Base-by-base conservation (phyloP, 2,329 filamentous ascomycete genomes). In the Myriangium duriaei region DNA sequence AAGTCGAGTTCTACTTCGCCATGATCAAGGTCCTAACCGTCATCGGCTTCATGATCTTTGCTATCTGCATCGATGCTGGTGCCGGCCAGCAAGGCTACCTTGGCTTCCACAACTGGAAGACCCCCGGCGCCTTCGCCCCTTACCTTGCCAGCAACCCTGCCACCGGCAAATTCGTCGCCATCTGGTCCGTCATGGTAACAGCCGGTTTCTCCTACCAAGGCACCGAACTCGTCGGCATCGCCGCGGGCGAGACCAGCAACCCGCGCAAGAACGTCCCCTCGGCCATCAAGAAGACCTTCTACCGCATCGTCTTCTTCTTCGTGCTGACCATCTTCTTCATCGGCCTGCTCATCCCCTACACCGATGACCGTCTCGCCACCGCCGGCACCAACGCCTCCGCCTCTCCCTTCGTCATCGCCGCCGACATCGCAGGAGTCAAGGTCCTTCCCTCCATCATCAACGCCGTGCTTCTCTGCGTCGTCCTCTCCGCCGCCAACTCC, bases 341-440 rank as follows among this genome's bases (percentile, higher is more conserved):
- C 24, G 55, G 55, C 10, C 44, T 58, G 5, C 42, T 58, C n/a
- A 46, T 57, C 6, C 55, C 55, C 5, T 53, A 51, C 41, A 47
- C 56, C 47, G 55, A 59, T 43, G 32, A 47, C 4, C 39, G 48
- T 34, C 57, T 67, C 5, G 52, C 65, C 17, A 54, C 49, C 13
- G 55, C 50, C 29, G 52, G 49, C 33, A 59, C 57, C 35, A 55
- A 60, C 43, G 62, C 61, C 30, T 66, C 69, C 5, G 66, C 69
- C 3, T 76, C 72, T 0, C 79, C 79, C 1, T 81, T 81, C 49
- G 77, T 82, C 42, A 72, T 82, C 46, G 71, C 72, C 15, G 74
- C 76, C 42, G 59, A 71, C 43, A 64, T 74, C 41, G 74, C 75
- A 5, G 72, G 74, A 31, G 71, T 83, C 30, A 51, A 55, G 1